These are phyloP conservation scores for Cyclotella atomus DNA, from an alignment of 108 stramenopile species.

Conservation along the genomic window DNA sequence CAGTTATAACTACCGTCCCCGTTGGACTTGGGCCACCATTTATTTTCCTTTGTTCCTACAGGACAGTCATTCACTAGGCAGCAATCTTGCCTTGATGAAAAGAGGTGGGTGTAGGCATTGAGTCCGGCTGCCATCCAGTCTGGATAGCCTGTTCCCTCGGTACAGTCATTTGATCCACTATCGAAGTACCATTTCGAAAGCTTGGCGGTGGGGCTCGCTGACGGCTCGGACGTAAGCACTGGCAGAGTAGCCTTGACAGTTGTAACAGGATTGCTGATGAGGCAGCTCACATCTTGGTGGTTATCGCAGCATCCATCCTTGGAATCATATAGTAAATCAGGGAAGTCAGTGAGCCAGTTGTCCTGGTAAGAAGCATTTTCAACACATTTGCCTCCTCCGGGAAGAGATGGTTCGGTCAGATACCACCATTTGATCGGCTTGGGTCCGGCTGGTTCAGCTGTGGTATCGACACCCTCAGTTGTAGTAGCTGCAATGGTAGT, in stretches of 20 bases:
- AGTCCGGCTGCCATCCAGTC: no score
- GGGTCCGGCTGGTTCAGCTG: not conserved
- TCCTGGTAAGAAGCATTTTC: not conserved
- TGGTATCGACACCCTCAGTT: not conserved
- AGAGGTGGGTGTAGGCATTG: no score
- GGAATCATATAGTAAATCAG: not conserved
- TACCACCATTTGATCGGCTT: conserved; percentile 1
- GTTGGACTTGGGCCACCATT: not conserved
- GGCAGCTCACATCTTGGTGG: not conserved
- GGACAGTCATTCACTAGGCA: no score
- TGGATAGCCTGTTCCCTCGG: no score
- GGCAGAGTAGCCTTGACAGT: no score
- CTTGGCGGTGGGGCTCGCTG: no score
- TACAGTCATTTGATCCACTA: no score
- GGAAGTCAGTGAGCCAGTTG: not conserved
- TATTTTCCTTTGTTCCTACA: no score
- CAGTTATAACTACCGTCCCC: not conserved
- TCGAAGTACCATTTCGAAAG: no score
- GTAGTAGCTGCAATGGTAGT: not conserved
- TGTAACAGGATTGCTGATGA: no score
- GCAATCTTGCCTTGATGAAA: no score
- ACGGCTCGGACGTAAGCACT: no score
- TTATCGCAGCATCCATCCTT: not conserved
- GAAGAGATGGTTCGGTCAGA: not conserved
- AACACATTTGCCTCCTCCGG: not conserved